These are phyloP conservation scores for Aureobasidium zeae DNA, from an alignment of 2,329 filamentous ascomycete species.

Conservation along the genomic window DNA sequence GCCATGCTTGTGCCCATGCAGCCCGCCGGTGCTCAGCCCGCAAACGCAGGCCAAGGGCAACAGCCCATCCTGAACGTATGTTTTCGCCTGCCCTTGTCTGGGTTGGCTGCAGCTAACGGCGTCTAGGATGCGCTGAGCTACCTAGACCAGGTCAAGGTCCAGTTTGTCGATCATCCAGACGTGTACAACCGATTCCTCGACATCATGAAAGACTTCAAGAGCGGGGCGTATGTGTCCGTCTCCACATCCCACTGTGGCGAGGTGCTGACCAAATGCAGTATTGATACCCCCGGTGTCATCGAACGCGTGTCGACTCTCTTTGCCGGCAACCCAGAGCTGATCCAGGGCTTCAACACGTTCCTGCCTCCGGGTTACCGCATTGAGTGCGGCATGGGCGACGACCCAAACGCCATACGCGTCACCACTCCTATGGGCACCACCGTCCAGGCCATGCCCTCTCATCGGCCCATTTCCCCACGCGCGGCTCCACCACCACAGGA, in stretches of 20 bases:
- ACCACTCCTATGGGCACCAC: constrained; percentile 98
- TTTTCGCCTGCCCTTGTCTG: constrained; percentile 10
- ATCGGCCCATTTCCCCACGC: constrained; percentile 38
- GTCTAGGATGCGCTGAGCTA: constrained; percentile 78
- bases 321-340: constrained; percentile 75
- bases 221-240: constrained; percentile 64
- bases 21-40: constrained; percentile 28
- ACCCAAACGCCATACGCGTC: constrained; percentile 91
- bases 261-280: constrained; percentile 39
- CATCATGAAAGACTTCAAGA: constrained; percentile 99
- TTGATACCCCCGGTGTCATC: constrained; percentile 95
- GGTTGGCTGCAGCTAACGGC: constrained; percentile 2
- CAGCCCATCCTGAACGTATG: constrained; percentile 72
- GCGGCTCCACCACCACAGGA: constrained; percentile 24
- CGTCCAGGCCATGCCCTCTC: constrained; percentile 68
- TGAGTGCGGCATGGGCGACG: constrained; percentile 86
- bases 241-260: constrained; percentile 12
- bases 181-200: constrained; percentile 96
- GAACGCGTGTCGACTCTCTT: constrained; percentile 93
- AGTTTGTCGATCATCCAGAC: constrained; percentile 92
- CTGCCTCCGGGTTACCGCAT: constrained; percentile 91
- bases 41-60: constrained; percentile 60
- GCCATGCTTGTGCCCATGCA: constrained; percentile 38
- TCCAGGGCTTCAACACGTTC: constrained; percentile 94
- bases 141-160: constrained; percentile 95